Conservation (phyloP, 116 monocot genomes). For the Phalaenopsis hybrid region DNA sequence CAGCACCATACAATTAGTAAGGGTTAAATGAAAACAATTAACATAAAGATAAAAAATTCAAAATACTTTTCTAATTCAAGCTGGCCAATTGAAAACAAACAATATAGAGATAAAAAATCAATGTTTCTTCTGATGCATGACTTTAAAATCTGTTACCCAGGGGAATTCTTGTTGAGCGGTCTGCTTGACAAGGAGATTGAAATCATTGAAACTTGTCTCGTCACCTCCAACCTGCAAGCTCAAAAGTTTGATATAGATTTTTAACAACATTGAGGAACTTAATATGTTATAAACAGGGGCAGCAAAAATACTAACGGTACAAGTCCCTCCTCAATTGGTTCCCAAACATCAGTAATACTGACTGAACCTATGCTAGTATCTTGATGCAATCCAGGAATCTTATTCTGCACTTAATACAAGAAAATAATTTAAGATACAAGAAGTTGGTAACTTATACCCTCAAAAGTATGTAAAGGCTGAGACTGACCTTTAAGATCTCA, state of each 20-base stretch:
- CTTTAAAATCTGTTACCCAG: slow-evolving; percentile 43
- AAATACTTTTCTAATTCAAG: background rate
- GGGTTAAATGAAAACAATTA: background rate
- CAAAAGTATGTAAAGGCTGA: background rate
- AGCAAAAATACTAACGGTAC: slow-evolving; percentile 54
- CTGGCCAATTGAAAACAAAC: background rate
- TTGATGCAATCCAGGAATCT: slow-evolving; percentile 72
- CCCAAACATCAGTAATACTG: slow-evolving; percentile 98
- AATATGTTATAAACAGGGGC: background rate
- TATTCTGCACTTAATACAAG: slow-evolving; percentile 38
- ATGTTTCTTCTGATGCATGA: background rate
- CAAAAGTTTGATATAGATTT: background rate
- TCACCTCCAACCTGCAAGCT: slow-evolving; percentile 64
- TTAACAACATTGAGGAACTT: background rate
- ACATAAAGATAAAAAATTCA: background rate
- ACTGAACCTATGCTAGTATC: slow-evolving; percentile 74
- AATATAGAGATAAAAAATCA: background rate
- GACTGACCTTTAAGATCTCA: slow-evolving; percentile 47
- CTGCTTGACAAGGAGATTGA: slow-evolving; percentile 69
- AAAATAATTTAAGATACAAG: background rate
- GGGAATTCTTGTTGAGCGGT: slow-evolving; percentile 57
- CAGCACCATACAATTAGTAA: background rate
- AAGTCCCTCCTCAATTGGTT: slow-evolving; percentile 98
- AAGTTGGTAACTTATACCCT: background rate
- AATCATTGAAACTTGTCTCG: slow-evolving; percentile 93